Base-by-base conservation (phyloP, 768 basidiomycete species). In the Porphyrellus cyaneotinctus region DNA sequence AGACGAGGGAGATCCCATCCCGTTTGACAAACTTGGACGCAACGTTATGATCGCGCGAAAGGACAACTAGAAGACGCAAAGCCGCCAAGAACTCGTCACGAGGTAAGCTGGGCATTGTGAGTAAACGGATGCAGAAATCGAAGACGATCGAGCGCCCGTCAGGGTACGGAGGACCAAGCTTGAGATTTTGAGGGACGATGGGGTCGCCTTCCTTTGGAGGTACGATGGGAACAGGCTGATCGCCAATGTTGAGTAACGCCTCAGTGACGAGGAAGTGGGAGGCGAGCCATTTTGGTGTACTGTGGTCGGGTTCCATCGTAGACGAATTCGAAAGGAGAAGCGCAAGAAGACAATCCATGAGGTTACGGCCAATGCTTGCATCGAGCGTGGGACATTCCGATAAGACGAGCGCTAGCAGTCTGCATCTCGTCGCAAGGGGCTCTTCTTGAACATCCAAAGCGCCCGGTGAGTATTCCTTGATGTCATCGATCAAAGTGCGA, bases 221-320 rank as follows among this genome's bases (percentile, higher is more conserved):
- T 6, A 77, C 69, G 52, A 88, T 80, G 4, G 77, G 60, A 43
- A 78, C 75, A 49, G 93, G 85, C 37, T 87, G 87, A 45, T 90
- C 88, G 1, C 85, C 82, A 18, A 87, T 73, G 17, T 83, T 84
- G 30, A 97, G 78, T 42, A 97, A 72, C 17, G 87, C 83, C 64
- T 99, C 94, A 7, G 85, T 84, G 45, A 95, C 88, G 13, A 97
- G 79, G 13, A 98, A 75, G 61, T 88, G 84, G 2, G 90, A 80
- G 2, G 93, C 84, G 6, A 95, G 78, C 97, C 97, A 99, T 62
- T 81, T 84, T 10, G 95, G 93, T 28, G 80, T 72, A 18, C 63
- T 67, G 47, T 81, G 80, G n/a, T 78, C 78, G 3, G 75, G 72
- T 49, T 81, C 79, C 39, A 72, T 70, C 51, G 75, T 78, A 32